Evolutionary conservation across 2,329 filamentous ascomycete species (phyloP), one percentile per base, ranked within the genome.

Genomic region (Talaromyces sp.): DNA sequence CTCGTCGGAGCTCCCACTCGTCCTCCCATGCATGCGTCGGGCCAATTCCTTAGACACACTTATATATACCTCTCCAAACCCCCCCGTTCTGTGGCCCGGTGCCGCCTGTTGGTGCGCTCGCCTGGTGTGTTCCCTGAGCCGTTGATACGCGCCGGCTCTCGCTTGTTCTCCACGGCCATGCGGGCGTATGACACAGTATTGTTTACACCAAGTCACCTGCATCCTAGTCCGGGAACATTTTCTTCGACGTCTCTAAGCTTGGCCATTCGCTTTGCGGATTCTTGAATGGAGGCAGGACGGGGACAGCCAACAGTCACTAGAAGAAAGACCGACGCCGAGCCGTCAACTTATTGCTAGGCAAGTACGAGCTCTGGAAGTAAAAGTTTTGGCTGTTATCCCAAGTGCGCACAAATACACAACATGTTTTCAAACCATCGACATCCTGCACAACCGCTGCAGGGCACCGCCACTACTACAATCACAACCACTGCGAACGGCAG

Each of bases 341-440:
- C n/a, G 33, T 39, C 52, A 37, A 15, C 11, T 22, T 22, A 39
- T 25, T 56, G 56, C 13, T 25, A 11, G 43, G 37, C 56, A 58
- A 58, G 15, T 31, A 22, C 39, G 56, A 58, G 35, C 56, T 9
- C 19, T n/a, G n/a, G n/a, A 27, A 13, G 37, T 27, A 39, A 41
- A 45, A 27, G 17, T n/a, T 27, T 31, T 31, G 37, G 39, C 19
- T 43, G 35, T 8, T 10, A 54, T 35, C 35, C 50, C 31, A 33
- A 22, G 22, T 19, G 27, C 33, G 11, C 33, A 37, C n/a, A 25
- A n/a, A 56, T 10, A 54, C 60, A 49, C 63, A 62, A n/a, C 41
- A 66, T 66, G 65, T 66, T 64, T 41, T 27, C 65, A 39, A 66
- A 60, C 50, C 54, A 63, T 58, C 62, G 62, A 43, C 54, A 60